Conservation (phyloP, 2,329 filamentous ascomycete genomes). For the Diaporthe sp. region DNA sequence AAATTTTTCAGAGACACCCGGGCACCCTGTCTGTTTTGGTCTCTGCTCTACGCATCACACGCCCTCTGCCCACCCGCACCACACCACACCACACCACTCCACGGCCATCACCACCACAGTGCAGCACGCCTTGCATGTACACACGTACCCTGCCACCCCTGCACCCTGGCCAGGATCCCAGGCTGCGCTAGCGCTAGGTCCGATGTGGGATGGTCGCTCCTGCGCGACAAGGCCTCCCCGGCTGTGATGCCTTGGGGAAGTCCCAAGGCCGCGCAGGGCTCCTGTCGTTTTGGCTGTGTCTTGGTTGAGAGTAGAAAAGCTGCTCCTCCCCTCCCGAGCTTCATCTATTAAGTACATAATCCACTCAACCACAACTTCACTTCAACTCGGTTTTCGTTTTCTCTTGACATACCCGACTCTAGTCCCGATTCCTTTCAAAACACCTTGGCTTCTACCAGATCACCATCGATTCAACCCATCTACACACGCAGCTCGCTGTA, state of each 20-base stretch:
- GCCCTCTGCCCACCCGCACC: slow-evolving; percentile 30
- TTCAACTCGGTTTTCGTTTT: slow-evolving; percentile 6
- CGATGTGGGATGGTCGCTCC: slow-evolving; percentile 14
- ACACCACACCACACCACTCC: slow-evolving; percentile 14
- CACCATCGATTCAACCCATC: neutral
- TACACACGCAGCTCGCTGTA: neutral
- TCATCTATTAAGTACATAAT: neutral
- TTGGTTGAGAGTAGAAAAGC: slow-evolving; percentile 40
- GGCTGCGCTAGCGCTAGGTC: slow-evolving; percentile 30
- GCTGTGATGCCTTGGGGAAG: slow-evolving; percentile 38
- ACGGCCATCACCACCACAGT: slow-evolving; percentile 26
- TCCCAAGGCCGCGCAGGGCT: slow-evolving; percentile 24
- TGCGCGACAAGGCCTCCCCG: slow-evolving; percentile 41
- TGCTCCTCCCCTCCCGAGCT: slow-evolving; percentile 38
- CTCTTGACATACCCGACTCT: neutral
- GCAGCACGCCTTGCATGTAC: slow-evolving; percentile 29
- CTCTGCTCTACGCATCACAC: slow-evolving; percentile 38
- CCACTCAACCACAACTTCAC: slow-evolving; percentile 27
- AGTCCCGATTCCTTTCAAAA: slow-evolving; percentile 2
- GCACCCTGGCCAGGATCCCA: slow-evolving; percentile 31
- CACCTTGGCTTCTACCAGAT: slow-evolving; percentile 7
- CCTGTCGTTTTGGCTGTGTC: slow-evolving; percentile 31
- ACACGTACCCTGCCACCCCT: slow-evolving; percentile 26
- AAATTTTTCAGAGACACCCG: slow-evolving; percentile 42
- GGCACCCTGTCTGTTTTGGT: slow-evolving; percentile 38